phyloP scores from a whole-genome alignment of 2,329 filamentous ascomycete genomes.

The Tolypocladium endophyticum region DNA sequence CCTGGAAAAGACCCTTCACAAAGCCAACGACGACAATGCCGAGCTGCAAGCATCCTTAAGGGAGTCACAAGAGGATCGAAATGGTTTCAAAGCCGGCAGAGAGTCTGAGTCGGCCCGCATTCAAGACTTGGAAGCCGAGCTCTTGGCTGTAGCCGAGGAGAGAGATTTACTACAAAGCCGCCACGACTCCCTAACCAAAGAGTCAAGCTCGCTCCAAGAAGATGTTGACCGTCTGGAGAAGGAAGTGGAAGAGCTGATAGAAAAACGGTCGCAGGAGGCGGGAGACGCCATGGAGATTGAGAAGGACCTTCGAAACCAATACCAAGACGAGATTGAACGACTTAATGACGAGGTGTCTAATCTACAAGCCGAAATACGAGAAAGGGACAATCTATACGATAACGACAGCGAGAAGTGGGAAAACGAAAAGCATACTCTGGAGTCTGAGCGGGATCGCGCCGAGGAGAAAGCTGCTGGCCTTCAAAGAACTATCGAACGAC shows the following conservation, averaged over 20 bases:
- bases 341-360: slow-evolving; percentile 49
- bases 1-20: slow-evolving; percentile 40
- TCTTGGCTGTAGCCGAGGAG: slow-evolving; percentile 49
- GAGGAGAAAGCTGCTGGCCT: slow-evolving; percentile 58
- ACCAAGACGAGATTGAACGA: slow-evolving; percentile 35
- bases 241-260: slow-evolving; percentile 35
- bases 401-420: slow-evolving; percentile 67
- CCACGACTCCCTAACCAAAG: slow-evolving; percentile 54
- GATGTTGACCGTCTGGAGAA: slow-evolving; percentile 45
- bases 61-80: slow-evolving; percentile 23
- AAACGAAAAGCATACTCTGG: slow-evolving; percentile 48
- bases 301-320: slow-evolving; percentile 40
- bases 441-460: slow-evolving; percentile 54
- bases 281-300: slow-evolving; percentile 50
- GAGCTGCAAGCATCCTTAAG: slow-evolving; percentile 33
- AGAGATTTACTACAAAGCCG: slow-evolving; percentile 60
- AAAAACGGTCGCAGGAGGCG: slow-evolving; percentile 40
- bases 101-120: slow-evolving; percentile 37
- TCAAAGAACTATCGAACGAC: slow-evolving; percentile 59
- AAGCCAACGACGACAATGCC: slow-evolving; percentile 35
- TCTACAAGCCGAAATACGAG: slow-evolving; percentile 53
- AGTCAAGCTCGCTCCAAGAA: slow-evolving; percentile 56
- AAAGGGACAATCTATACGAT: slow-evolving; percentile 60
- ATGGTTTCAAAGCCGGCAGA: slow-evolving; percentile 16
- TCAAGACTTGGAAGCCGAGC: slow-evolving; percentile 46